These are phyloP conservation scores for Colletotrichum sp. DNA, from an alignment of 2,329 filamentous ascomycete genomes.

Conservation along the genomic window DNA sequence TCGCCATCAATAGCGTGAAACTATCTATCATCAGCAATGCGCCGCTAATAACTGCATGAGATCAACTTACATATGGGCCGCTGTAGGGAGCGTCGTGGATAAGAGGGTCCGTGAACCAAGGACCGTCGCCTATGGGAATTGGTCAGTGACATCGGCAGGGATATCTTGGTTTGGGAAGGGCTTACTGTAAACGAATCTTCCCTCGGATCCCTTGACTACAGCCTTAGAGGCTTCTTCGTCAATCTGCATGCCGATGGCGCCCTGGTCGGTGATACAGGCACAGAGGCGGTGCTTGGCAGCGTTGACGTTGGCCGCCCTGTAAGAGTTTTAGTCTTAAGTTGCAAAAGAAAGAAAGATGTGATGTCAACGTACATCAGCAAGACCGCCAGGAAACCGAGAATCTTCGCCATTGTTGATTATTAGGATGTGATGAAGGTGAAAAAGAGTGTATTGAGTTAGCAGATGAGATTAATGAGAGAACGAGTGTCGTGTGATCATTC, in stretches of 20 bases:
- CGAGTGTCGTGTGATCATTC: not conserved
- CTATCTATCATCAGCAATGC: not conserved
- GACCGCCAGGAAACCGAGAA: not conserved
- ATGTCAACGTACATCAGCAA: not conserved
- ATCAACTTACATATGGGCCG: not conserved
- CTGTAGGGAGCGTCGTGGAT: not conserved
- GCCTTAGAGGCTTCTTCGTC: not conserved
- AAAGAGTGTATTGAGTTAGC: not conserved
- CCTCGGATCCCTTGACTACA: not conserved
- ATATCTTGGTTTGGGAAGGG: fast-evolving
- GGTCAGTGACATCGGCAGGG: not conserved
- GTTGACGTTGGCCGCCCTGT: not conserved
- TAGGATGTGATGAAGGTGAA: not conserved
- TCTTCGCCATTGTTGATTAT: not conserved
- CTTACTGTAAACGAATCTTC: not conserved
- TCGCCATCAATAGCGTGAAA: not conserved
- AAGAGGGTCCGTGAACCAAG: not conserved
- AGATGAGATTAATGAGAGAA: not conserved
- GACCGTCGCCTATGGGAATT: not conserved
- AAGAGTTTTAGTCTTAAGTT: not conserved
- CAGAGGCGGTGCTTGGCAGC: not conserved
- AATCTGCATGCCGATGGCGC: not conserved
- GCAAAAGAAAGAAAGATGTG: not conserved
- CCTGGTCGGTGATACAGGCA: not conserved
- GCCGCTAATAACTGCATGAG: fast-evolving